Evolutionary conservation across 345 rosid species (phyloP).

Genomic region (Geranium brycei): DNA sequence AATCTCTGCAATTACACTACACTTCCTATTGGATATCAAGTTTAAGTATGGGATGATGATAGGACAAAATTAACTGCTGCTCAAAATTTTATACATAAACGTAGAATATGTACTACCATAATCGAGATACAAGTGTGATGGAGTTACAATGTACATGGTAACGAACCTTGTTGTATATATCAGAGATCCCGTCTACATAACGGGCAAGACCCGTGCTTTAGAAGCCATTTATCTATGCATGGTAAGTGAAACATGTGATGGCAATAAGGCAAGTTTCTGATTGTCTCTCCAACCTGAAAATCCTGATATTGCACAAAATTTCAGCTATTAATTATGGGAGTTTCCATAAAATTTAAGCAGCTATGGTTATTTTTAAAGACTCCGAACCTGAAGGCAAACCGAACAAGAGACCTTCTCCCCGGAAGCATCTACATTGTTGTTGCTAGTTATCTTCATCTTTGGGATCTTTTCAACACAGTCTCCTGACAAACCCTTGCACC

Average conservation of each 20-base stretch:
- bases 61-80: no score
- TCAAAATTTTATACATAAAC: no score
- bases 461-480: conserved; percentile 80
- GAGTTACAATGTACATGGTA: no score
- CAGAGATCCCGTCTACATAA: conserved; percentile 86
- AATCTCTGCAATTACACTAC: no score
- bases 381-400: conserved; percentile 87
- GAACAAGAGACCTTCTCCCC: conserved; percentile 79
- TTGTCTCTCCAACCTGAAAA: conserved; percentile 80
- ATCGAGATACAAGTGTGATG: no score
- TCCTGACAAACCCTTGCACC: conserved; percentile 62
- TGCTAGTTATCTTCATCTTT: conserved; percentile 52
- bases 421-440: conserved; percentile 49
- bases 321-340: neutral
- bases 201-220: conserved; percentile 78
- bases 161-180: no score
- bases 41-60: no score
- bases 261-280: conserved; percentile 88
- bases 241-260: conserved; percentile 96
- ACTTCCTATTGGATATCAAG: no score
- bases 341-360: neutral
- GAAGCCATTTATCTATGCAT: conserved; percentile 96
- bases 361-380: neutral
- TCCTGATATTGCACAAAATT: conserved; percentile 39
- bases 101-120: no score